These are phyloP conservation scores for Gossypium davidsonii DNA, from an alignment of 441 rosid species.

Conservation along the genomic window DNA sequence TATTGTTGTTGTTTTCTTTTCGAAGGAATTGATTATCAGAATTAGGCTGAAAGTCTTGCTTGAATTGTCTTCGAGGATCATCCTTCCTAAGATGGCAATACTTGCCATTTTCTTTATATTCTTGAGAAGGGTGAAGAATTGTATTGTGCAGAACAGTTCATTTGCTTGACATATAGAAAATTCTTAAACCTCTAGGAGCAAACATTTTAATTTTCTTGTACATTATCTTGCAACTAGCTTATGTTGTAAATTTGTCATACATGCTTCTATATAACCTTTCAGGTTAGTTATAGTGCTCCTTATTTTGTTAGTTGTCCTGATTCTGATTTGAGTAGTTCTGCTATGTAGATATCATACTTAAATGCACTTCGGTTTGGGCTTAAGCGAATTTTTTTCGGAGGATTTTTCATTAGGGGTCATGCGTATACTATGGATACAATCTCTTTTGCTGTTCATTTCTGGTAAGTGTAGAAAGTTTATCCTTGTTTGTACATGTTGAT, in stretches of 20 bases:
- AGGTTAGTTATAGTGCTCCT: not conserved
- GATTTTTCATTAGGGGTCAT: slow-evolving; percentile 87
- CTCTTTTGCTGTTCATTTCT: slow-evolving; percentile 87
- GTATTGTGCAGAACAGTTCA: not conserved
- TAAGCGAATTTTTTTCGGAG: slow-evolving; percentile 82
- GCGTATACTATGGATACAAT: slow-evolving; percentile 97
- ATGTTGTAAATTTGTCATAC: not conserved
- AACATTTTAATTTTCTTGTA: not conserved
- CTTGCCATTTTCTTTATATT: not conserved
- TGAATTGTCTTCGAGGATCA: not conserved
- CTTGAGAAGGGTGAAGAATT: not conserved
- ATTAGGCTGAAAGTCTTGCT: not conserved
- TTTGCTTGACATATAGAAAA: not conserved
- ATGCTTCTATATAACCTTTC: not conserved
- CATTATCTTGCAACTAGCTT: not conserved
- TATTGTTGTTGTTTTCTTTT: not conserved
- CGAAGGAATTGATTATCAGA: not conserved
- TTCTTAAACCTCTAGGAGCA: not conserved
- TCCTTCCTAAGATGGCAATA: not conserved
- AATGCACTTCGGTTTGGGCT: slow-evolving; percentile 88
- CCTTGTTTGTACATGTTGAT: not conserved
- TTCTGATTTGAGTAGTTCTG: not conserved
- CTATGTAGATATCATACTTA: slow-evolving; percentile 65
- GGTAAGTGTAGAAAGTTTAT: slow-evolving; percentile 37
- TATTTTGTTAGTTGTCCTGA: too few species aligned